Evolutionary conservation across 106 monocot species (phyloP).

Genomic region (Gastrodia elata): DNA sequence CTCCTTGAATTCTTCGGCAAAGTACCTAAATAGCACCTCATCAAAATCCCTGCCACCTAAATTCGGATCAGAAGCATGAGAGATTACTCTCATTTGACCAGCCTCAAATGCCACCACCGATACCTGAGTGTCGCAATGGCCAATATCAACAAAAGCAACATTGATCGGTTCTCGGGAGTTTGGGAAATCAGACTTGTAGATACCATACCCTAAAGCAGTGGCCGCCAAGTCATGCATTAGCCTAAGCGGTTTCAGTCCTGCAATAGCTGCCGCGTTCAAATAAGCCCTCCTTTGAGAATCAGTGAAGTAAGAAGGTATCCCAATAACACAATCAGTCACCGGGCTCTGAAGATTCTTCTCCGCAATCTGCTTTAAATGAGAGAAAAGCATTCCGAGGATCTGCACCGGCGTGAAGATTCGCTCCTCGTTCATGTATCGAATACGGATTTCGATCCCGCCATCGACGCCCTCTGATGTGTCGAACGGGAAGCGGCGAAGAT

Average conservation of each 20-base stretch:
- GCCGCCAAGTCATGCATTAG: constrained; percentile 75
- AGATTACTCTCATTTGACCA: constrained; percentile 52
- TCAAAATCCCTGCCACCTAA: constrained; percentile 92
- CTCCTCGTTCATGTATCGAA: constrained; percentile 24
- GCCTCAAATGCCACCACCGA: constrained; percentile 38
- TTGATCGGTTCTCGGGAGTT: not conserved
- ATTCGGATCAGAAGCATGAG: constrained; percentile 47
- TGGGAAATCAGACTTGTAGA: constrained; percentile 45
- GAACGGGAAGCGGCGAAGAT: constrained; percentile 38
- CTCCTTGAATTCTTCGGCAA: constrained; percentile 44
- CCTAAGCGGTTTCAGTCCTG: constrained; percentile 60
- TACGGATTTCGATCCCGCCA: constrained; percentile 21
- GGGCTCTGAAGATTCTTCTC: constrained; percentile 31
- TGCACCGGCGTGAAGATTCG: constrained; percentile 41
- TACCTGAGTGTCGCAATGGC: constrained; percentile 84
- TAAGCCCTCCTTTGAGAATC: constrained; percentile 57
- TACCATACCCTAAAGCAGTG: constrained; percentile 71
- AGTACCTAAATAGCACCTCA: constrained; percentile 63
- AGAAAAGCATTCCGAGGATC: constrained; percentile 52
- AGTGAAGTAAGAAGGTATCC: constrained; percentile 69
- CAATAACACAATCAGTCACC: constrained; percentile 63
- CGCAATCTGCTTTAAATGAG: constrained; percentile 46
- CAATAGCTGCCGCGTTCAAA: constrained; percentile 72
- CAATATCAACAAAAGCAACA: constrained; percentile 69
- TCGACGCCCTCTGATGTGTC: constrained; percentile 13